A percentile compares a stretch with the other conserved stretches of the same genome.
Evolutionary conservation across 1,139 yeast species (phyloP).

Genomic region (Spencermartinsiella ligniputridi): DNA sequence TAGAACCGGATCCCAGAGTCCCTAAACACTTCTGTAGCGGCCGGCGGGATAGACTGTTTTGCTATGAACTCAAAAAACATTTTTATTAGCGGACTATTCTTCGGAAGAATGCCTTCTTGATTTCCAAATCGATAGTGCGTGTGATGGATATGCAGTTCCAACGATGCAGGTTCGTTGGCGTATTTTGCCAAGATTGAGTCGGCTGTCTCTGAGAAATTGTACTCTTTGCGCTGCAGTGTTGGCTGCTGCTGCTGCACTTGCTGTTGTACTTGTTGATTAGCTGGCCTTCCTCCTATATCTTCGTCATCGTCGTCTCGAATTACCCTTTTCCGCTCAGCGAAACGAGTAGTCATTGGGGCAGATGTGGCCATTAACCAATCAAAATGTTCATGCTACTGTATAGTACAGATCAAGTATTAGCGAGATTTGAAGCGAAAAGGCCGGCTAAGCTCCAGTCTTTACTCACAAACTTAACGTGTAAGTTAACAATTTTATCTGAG

Average conservation of each 20-base stretch:
- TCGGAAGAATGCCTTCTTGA: conserved; percentile 75
- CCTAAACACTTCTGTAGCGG: conserved; percentile 80
- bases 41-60: conserved; percentile 79
- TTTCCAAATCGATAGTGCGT: conserved; percentile 81
- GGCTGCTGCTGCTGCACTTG: conserved; percentile 26
- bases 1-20: conserved; percentile 80
- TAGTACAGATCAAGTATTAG: too few species aligned
- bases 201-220: conserved; percentile 53
- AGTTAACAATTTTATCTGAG: too few species aligned
- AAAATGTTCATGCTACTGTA: too few species aligned
- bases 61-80: conserved; percentile 71
- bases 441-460: too few species aligned
- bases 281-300: not conserved
- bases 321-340: conserved; percentile 27
- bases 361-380: too few species aligned
- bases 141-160: conserved; percentile 85
- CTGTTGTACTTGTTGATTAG: not conserved
- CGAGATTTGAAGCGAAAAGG: too few species aligned
- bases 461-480: too few species aligned
- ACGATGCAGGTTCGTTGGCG: conserved; percentile 71
- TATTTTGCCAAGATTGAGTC: conserved; percentile 75
- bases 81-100: conserved; percentile 72
- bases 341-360: conserved; percentile 17
- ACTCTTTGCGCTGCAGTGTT: conserved; percentile 8
- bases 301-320: conserved; percentile 30